Evolutionary conservation across 176 grass and related monocot species (phyloP).

Genomic region (Luzula sylvatica): DNA sequence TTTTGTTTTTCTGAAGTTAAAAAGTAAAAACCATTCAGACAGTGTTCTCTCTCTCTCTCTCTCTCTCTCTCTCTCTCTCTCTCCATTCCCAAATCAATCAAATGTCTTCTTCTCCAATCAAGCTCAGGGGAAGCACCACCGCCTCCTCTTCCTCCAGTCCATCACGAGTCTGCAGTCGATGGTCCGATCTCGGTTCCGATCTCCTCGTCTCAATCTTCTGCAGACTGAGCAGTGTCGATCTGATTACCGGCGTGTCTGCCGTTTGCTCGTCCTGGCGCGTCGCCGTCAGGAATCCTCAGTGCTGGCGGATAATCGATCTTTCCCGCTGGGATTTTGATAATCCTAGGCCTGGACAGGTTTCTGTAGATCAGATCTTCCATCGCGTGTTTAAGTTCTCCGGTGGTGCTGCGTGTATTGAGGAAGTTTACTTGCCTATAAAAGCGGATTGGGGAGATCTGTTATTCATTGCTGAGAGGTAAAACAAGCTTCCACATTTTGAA

Average conservation of each 20-base stretch:
- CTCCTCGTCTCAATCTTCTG: background rate
- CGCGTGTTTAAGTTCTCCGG: too few relatives aligned
- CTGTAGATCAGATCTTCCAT: too few relatives aligned
- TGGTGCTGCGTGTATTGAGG: too few relatives aligned
- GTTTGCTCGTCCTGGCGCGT: conserved; percentile 15
- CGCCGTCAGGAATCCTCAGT: background rate
- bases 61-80: too few relatives aligned
- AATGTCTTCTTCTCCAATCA: background rate
- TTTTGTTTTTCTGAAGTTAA: too few relatives aligned
- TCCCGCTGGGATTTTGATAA: background rate
- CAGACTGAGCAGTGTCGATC: too few relatives aligned
- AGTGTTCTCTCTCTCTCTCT: too few relatives aligned
- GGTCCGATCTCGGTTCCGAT: background rate
- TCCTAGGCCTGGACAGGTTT: background rate
- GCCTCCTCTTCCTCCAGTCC: background rate
- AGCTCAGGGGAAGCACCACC: background rate
- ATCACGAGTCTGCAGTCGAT: too few relatives aligned
- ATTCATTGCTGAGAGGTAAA: background rate
- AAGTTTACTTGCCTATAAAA: background rate
- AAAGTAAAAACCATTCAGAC: too few relatives aligned
- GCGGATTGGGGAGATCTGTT: conserved; percentile 6
- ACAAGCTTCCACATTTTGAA: background rate
- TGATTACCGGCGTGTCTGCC: conserved; percentile 3
- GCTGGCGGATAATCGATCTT: conserved; percentile 8
- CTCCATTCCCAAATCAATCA: too few relatives aligned